These are phyloP conservation scores for Vanderwaltozyma tropicalis DNA, from an alignment of 805 yeast species.

Conservation along the genomic window DNA sequence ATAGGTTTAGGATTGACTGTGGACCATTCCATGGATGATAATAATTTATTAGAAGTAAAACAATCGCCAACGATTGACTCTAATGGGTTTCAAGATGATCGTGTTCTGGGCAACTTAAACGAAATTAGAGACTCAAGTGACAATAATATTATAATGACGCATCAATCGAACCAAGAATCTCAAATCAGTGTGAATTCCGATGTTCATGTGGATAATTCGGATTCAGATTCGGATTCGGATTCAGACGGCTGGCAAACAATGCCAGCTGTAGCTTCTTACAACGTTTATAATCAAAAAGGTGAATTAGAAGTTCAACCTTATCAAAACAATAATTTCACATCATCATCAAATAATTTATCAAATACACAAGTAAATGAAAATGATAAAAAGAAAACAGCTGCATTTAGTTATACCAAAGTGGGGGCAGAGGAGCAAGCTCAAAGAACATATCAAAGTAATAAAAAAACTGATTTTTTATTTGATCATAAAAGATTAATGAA, in stretches of 20 bases:
- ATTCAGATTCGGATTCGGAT: conserved; percentile 20
- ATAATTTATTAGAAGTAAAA: too few species aligned
- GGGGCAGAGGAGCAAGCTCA: conserved; percentile 81
- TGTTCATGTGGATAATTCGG: not conserved
- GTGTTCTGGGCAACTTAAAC: too few species aligned
- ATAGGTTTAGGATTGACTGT: not conserved
- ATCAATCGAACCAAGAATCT: not conserved
- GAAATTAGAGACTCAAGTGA: too few species aligned
- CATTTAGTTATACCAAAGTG: conserved; percentile 72
- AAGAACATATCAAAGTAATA: conserved; percentile 46
- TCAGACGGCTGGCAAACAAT: conserved; percentile 72
- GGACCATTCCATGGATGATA: not conserved
- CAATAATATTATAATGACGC: not conserved
- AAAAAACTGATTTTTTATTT: conserved; percentile 47
- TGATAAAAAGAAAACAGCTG: conserved; percentile 4
- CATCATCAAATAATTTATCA: conserved; percentile 1
- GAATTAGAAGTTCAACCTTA: conserved; percentile 39
- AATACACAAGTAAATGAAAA: conserved; percentile 2
- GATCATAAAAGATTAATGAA: conserved; percentile 27
- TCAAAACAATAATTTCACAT: conserved; percentile 2
- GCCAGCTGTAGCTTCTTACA: conserved; percentile 68
- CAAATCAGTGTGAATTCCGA: not conserved
- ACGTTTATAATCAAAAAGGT: conserved; percentile 75
- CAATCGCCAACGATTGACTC: too few species aligned
- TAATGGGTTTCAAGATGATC: too few species aligned